Conservation (phyloP, 495 filamentous ascomycete genomes). For the Penicillium tannophilum region DNA sequence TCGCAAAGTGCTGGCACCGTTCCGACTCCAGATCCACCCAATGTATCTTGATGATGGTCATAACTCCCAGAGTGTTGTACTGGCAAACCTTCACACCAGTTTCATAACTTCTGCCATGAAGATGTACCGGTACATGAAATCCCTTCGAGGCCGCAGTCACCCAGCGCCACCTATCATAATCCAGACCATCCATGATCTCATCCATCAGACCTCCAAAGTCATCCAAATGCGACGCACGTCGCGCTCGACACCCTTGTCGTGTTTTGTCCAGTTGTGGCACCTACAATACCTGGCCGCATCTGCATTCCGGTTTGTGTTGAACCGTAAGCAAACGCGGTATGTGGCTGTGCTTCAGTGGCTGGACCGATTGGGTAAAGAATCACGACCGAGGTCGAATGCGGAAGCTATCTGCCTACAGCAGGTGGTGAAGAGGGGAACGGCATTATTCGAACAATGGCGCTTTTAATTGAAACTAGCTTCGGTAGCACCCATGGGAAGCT, state of each 20-base stretch:
- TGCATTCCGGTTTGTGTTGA: slow-evolving; percentile 66
- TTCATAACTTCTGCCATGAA: slow-evolving; percentile 80
- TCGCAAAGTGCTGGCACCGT: slow-evolving; percentile 73
- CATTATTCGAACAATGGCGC: slow-evolving; percentile 43
- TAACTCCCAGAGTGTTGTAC: slow-evolving; percentile 68
- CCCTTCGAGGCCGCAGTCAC: slow-evolving; percentile 56
- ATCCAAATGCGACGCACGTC: slow-evolving; percentile 58
- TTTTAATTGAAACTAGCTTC: slow-evolving; percentile 27
- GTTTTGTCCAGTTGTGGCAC: slow-evolving; percentile 62
- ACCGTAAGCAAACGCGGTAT: slow-evolving; percentile 70
- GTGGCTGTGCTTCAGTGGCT: slow-evolving; percentile 63
- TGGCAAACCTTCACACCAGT: slow-evolving; percentile 71
- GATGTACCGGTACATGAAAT: slow-evolving; percentile 76
- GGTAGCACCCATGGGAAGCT: neutral
- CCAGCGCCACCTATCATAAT: slow-evolving; percentile 59
- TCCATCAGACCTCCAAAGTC: slow-evolving; percentile 64
- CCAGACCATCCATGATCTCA: slow-evolving; percentile 65
- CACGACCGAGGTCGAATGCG: slow-evolving; percentile 31
- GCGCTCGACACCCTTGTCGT: slow-evolving; percentile 44
- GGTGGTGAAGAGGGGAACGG: slow-evolving; percentile 37
- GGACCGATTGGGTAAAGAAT: slow-evolving; percentile 41
- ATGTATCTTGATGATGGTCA: slow-evolving; percentile 88
- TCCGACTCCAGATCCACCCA: slow-evolving; percentile 83
- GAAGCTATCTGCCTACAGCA: slow-evolving; percentile 30
- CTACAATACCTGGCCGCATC: slow-evolving; percentile 68